A percentile compares a stretch with the other conserved stretches of the same genome.
Evolutionary conservation across 768 basidiomycete species (phyloP).

Genomic region (Boletus pseudo-olivaceus): DNA sequence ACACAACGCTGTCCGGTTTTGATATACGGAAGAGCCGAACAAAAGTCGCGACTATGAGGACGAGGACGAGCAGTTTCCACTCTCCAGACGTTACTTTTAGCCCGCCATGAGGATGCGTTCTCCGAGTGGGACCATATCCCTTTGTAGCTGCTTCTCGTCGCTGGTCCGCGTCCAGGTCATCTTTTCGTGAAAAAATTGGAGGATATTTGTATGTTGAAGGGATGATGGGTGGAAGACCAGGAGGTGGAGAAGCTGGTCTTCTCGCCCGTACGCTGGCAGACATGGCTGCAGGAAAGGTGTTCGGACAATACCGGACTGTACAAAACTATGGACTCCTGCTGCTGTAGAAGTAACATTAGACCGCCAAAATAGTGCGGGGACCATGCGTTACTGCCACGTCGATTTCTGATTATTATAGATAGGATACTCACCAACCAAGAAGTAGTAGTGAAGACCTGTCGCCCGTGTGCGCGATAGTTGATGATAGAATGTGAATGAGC

Average conservation of each 20-base stretch:
- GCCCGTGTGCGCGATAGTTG: neutral
- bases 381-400: neutral
- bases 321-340: slow-evolving; percentile 11
- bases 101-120: slow-evolving; percentile 52
- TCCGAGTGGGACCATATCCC: slow-evolving; percentile 52
- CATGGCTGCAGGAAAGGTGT: slow-evolving; percentile 26
- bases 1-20: slow-evolving; percentile 91
- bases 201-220: slow-evolving; percentile 54
- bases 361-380: neutral
- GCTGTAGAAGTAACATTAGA: neutral
- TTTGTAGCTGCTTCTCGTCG: slow-evolving; percentile 67
- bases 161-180: slow-evolving; percentile 72
- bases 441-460: neutral
- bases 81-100: slow-evolving; percentile 66
- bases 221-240: slow-evolving; percentile 37
- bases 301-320: slow-evolving; percentile 21
- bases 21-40: slow-evolving; percentile 87
- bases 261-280: slow-evolving; percentile 56
- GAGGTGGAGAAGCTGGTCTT: slow-evolving; percentile 66
- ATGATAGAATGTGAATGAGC: neutral
- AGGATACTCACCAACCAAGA: neutral
- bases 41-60: slow-evolving; percentile 67
- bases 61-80: slow-evolving; percentile 64
- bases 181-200: slow-evolving; percentile 46
- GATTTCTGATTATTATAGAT: too few species aligned